phyloP scores from a whole-genome alignment of 23 red algal genomes.

The Cyanidiococcus yangmingshanensis region DNA sequence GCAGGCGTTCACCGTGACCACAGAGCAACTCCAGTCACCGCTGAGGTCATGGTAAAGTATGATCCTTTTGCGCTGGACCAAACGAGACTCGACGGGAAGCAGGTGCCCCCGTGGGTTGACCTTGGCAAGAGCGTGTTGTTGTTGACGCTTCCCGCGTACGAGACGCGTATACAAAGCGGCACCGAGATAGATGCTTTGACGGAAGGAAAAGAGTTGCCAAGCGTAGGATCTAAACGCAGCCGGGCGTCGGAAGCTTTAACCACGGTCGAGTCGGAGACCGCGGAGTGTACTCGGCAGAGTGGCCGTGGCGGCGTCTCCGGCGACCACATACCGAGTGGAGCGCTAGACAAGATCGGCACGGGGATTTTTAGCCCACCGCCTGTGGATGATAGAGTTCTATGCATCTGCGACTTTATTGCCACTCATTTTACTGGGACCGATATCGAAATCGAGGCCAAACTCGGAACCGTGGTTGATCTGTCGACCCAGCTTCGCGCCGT shows the following conservation, averaged over 20 bases:
- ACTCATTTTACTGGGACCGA: constrained; percentile 32
- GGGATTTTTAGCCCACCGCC: not conserved
- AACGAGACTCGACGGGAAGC: not conserved
- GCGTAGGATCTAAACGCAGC: not conserved
- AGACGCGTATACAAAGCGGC: not conserved
- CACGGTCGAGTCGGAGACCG: not conserved
- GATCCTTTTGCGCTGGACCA: not conserved
- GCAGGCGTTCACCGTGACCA: too few relatives aligned
- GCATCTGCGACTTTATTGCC: constrained; percentile 46
- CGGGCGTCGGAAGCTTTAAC: not conserved
- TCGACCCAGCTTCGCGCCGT: constrained; percentile 26
- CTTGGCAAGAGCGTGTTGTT: not conserved
- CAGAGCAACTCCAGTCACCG: too few relatives aligned
- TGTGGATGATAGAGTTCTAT: constrained; percentile 54
- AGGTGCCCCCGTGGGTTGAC: not conserved
- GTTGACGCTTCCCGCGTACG: not conserved
- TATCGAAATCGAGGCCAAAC: constrained; percentile 68
- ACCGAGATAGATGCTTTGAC: not conserved
- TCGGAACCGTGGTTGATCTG: constrained; percentile 47
- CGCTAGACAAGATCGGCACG: not conserved
- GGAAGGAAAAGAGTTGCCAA: not conserved
- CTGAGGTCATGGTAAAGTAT: not conserved
- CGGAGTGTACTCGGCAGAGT: not conserved
- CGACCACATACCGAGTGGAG: not conserved
- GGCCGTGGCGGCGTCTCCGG: not conserved